phyloP scores from a whole-genome alignment of 2,329 filamentous ascomycete genomes.

The Exophiala bonariae region DNA sequence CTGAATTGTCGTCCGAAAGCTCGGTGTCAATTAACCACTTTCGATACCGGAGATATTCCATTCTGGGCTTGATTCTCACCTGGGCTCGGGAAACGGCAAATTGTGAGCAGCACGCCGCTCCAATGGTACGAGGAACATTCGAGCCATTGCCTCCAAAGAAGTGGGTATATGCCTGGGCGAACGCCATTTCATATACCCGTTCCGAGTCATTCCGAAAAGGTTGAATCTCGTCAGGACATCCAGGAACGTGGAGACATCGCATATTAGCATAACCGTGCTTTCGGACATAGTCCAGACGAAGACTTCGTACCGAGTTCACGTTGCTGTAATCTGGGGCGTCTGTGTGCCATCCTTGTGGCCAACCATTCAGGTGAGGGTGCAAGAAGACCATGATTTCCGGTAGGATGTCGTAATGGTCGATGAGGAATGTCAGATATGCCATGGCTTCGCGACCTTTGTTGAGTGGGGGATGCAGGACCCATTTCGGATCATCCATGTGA shows the following conservation, averaged over 20 bases:
- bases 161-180: constrained; percentile 27
- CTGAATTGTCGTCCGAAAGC: constrained; percentile 32
- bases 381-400: constrained; percentile 62
- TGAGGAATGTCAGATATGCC: constrained; percentile 62
- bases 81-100: constrained; percentile 36
- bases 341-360: constrained; percentile 57
- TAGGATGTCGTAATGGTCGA: constrained; percentile 61
- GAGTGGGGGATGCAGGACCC: constrained; percentile 46
- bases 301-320: constrained; percentile 30
- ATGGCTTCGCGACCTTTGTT: constrained; percentile 65
- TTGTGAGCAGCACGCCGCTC: constrained; percentile 34
- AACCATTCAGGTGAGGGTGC: constrained; percentile 56
- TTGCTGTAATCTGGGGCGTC: constrained; percentile 44
- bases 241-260: constrained; percentile 37
- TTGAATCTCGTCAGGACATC: constrained; percentile 41
- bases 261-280: constrained; percentile 42
- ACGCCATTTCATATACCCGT: constrained; percentile 27
- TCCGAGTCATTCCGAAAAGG: constrained; percentile 30
- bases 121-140: constrained; percentile 32
- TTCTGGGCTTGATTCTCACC: constrained; percentile 30
- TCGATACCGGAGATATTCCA: constrained; percentile 36
- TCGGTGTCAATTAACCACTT: constrained; percentile 34
- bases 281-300: constrained; percentile 39
- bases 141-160: constrained; percentile 29
- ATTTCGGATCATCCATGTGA: constrained; percentile 28